Conservation (phyloP, 257 asterid species). For the Fraxinus quadrangulata region DNA sequence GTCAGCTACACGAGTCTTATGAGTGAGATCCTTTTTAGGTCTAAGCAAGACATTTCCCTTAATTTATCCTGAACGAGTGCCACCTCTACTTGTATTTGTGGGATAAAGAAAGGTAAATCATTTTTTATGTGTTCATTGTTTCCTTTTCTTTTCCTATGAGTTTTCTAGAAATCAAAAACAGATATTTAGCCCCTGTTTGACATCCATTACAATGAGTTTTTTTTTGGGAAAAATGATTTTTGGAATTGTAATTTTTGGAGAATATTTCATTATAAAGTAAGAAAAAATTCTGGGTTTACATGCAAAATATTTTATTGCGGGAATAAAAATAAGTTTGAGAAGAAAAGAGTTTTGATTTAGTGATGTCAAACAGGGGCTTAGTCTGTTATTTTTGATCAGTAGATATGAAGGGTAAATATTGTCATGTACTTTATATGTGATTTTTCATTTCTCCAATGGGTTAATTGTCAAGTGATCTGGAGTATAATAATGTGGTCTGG, state of each 20-base stretch:
- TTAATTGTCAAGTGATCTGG: background rate
- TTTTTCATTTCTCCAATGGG: background rate
- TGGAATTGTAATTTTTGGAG: too few relatives aligned
- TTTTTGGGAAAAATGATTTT: too few relatives aligned
- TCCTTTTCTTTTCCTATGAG: background rate
- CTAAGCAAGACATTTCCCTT: background rate
- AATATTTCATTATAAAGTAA: too few relatives aligned
- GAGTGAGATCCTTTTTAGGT: background rate
- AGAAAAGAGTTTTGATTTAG: too few relatives aligned
- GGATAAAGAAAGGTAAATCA: background rate
- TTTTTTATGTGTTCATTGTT: background rate
- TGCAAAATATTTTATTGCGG: too few relatives aligned
- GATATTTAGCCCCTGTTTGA: background rate
- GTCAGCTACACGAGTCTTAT: background rate
- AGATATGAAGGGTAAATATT: background rate
- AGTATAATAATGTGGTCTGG: background rate
- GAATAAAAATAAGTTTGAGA: too few relatives aligned
- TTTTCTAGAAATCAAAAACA: background rate
- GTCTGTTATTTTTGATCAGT: background rate
- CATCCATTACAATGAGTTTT: too few relatives aligned
- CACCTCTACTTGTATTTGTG: background rate
- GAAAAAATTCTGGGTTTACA: too few relatives aligned
- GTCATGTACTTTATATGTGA: background rate
- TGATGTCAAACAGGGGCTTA: background rate
- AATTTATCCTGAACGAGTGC: background rate